Conservation (phyloP, 2,329 filamentous ascomycete genomes). For the Pyrenochaeta sp. region DNA sequence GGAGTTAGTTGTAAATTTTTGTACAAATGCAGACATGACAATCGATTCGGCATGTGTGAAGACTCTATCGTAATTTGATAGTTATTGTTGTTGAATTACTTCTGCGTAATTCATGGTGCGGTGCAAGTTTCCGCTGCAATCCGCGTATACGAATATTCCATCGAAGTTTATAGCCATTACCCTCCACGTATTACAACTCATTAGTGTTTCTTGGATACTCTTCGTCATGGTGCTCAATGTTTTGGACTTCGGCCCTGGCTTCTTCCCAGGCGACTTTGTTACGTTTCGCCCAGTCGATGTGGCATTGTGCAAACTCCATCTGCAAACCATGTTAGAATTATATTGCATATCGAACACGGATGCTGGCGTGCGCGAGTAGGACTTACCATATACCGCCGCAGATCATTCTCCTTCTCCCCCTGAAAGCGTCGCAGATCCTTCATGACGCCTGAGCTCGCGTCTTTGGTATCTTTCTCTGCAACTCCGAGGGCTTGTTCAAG, state of each 20-base stretch:
- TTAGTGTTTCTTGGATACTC: conserved; percentile 28
- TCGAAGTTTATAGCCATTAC: background rate
- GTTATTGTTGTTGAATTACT: background rate
- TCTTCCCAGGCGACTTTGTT: conserved; percentile 93
- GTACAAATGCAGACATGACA: too few species aligned
- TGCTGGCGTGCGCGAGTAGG: background rate
- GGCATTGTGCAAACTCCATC: conserved; percentile 91
- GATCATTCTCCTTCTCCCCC: conserved; percentile 91
- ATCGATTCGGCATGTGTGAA: too few species aligned
- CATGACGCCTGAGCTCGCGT: conserved; percentile 87
- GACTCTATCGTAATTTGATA: background rate
- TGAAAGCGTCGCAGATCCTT: conserved; percentile 94
- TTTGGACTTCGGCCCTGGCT: conserved; percentile 83
- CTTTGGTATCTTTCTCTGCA: conserved; percentile 89
- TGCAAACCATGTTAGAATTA: conserved; percentile 49
- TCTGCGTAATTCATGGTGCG: background rate
- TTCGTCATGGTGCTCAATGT: conserved; percentile 69
- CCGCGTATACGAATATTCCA: too few species aligned
- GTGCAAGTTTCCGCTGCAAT: background rate
- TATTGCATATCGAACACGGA: background rate
- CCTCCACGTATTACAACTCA: conserved; percentile 22
- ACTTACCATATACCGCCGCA: conserved; percentile 93
- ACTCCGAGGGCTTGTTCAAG: conserved; percentile 91
- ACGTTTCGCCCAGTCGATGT: conserved; percentile 93
- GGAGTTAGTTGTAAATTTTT: too few species aligned